Evolutionary conservation across 768 basidiomycete species (phyloP).

Genomic region (Ramaria sp.): DNA sequence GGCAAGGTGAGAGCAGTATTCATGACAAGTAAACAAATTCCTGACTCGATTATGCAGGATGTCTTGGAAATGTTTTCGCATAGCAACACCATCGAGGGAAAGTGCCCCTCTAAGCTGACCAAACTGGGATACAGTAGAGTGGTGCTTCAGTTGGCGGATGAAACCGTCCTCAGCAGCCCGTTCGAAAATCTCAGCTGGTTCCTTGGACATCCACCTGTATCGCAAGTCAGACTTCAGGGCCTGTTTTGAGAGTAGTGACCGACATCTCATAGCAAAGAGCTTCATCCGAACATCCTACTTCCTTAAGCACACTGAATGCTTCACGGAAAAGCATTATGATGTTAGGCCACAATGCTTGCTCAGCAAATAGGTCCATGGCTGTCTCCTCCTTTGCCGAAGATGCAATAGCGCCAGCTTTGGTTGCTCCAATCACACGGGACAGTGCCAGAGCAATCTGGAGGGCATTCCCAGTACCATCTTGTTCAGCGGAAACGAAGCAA

Average conservation of each 20-base stretch:
- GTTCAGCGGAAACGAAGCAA: slow-evolving; percentile 55
- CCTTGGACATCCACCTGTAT: slow-evolving; percentile 61
- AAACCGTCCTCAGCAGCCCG: slow-evolving; percentile 58
- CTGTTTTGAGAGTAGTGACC: slow-evolving; percentile 4
- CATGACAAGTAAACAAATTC: not conserved
- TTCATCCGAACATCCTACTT: slow-evolving; percentile 56
- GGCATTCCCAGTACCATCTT: slow-evolving; percentile 43
- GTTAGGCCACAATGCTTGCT: slow-evolving; percentile 44
- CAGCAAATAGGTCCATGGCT: slow-evolving; percentile 52
- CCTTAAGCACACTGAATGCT: slow-evolving; percentile 50
- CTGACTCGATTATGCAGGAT: slow-evolving; percentile 47
- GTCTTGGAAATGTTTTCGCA: slow-evolving; percentile 44
- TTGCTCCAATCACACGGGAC: slow-evolving; percentile 49
- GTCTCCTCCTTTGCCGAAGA: slow-evolving; percentile 55
- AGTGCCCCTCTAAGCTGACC: slow-evolving; percentile 51
- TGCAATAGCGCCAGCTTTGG: slow-evolving; percentile 51
- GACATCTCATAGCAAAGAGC: slow-evolving; percentile 59
- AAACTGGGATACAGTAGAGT: slow-evolving; percentile 51
- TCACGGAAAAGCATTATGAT: slow-evolving; percentile 57
- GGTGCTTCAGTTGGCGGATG: slow-evolving; percentile 47
- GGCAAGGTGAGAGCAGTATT: not conserved
- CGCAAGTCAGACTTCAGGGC: not conserved
- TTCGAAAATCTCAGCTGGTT: slow-evolving; percentile 61
- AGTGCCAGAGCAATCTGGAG: slow-evolving; percentile 39
- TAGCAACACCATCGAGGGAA: slow-evolving; percentile 38